Percentiles rank a stretch among this genome's conserved stretches.
Conservation (phyloP, 1,284 basidiomycete species). For the Ceratobasidium sp. region DNA sequence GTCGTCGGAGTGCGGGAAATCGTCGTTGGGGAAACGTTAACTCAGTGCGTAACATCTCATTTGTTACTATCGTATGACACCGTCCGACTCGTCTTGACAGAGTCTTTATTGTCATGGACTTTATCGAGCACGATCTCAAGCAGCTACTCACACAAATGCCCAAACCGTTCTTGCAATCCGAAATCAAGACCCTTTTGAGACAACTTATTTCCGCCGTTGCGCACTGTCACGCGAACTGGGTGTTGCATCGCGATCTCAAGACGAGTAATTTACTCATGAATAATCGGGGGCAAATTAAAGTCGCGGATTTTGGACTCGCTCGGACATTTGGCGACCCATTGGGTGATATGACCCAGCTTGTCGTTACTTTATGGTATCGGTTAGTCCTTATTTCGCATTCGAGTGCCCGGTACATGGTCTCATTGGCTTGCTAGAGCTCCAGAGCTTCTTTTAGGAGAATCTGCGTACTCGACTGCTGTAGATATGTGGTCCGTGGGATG, state of each 20-base stretch:
- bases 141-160: constrained; percentile 94
- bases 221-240: constrained; percentile 96
- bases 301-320: constrained; percentile 98
- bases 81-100: constrained; percentile 60
- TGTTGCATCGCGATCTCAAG: constrained; percentile 97
- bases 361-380: constrained; percentile 99
- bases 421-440: constrained; percentile 68
- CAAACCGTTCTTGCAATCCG: constrained; percentile 94
- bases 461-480: constrained; percentile 94
- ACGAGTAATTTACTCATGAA: constrained; percentile 99
- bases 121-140: constrained; percentile 99
- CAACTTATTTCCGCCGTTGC: constrained; percentile 95
- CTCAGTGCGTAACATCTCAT: constrained; percentile 80
- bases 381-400: constrained; percentile 61
- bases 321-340: constrained; percentile 95
- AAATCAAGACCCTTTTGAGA: constrained; percentile 96
- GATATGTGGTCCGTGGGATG: constrained; percentile 99
- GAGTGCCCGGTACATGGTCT: neutral
- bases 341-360: constrained; percentile 95
- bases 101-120: constrained; percentile 99
- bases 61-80: constrained; percentile 5
- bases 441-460: constrained; percentile 93
- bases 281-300: constrained; percentile 97
- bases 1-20: constrained; percentile 96
- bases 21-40: constrained; percentile 98